These are phyloP conservation scores for Tulasnella sp. DNA, from an alignment of 768 basidiomycete genomes.

Conservation along the genomic window DNA sequence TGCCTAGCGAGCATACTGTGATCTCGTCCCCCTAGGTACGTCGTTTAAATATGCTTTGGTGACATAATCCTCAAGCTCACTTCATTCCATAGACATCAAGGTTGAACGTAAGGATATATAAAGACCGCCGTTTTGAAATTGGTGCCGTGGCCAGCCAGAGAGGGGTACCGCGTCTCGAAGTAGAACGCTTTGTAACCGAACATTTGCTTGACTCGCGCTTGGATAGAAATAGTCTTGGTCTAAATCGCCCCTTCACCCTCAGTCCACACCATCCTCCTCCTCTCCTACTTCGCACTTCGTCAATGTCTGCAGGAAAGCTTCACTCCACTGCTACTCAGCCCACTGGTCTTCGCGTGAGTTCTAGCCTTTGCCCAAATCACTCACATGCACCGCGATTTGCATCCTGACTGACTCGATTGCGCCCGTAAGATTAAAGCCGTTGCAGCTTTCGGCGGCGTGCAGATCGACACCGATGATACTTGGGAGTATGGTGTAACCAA, in stretches of 20 bases:
- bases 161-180: too few relatives aligned
- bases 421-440: conserved; percentile 9
- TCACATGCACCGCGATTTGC: not conserved
- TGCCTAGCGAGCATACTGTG: too few relatives aligned
- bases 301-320: conserved; percentile 55
- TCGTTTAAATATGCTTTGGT: too few relatives aligned
- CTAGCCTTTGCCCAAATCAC: not conserved
- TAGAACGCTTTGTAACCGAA: not conserved
- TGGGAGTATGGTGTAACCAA: conserved; percentile 20
- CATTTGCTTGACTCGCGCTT: not conserved
- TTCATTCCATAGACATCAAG: too few relatives aligned
- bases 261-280: conserved; percentile 37
- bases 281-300: too few relatives aligned
- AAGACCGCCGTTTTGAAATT: too few relatives aligned
- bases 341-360: conserved; percentile 50
- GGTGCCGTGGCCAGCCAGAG: too few relatives aligned
- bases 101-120: too few relatives aligned
- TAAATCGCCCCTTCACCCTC: conserved; percentile 11
- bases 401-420: conserved; percentile 22
- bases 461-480: not conserved
- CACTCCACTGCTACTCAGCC: conserved; percentile 47
- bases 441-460: conserved; percentile 19
- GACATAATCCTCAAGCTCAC: too few relatives aligned
- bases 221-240: not conserved
- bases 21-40: too few relatives aligned